A percentile compares a stretch with the other conserved stretches of the same genome.
Evolutionary conservation across 257 asterid species (phyloP).

Genomic region (Scutellaria barbata): DNA sequence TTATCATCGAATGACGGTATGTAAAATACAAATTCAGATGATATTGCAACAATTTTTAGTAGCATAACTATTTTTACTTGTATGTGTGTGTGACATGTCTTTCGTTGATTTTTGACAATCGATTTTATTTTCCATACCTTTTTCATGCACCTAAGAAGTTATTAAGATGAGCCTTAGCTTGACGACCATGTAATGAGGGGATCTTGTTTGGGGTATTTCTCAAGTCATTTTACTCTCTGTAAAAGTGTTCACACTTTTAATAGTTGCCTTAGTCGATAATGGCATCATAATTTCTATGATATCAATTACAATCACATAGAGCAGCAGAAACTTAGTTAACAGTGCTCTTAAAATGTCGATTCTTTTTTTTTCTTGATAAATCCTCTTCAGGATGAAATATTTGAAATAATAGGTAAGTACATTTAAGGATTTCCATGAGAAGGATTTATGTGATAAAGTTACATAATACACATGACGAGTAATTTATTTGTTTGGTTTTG

Average conservation of each 20-base stretch:
- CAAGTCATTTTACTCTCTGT: not conserved
- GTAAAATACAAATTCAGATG: constrained; percentile 32
- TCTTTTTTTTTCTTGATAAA: constrained; percentile 11
- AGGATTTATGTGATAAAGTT: not conserved
- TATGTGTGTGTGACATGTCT: constrained; percentile 11
- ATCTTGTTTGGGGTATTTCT: constrained; percentile 15
- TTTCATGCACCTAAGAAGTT: constrained; percentile 11
- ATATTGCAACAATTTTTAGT: constrained; percentile 22
- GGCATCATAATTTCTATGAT: not conserved
- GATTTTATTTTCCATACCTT: constrained; percentile 3
- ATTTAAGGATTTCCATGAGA: constrained; percentile 1
- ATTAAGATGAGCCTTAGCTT: constrained; percentile 20
- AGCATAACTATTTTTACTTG: constrained; percentile 14
- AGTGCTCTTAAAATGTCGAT: constrained; percentile 20
- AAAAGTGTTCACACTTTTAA: not conserved
- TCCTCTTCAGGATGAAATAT: constrained; percentile 14
- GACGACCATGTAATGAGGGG: constrained; percentile 17
- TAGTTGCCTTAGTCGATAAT: constrained; percentile 27
- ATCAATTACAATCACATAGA: not conserved
- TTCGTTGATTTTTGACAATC: constrained; percentile 5
- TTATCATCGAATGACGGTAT: constrained; percentile 69
- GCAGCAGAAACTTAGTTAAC: constrained; percentile 25
- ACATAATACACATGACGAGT: not conserved
- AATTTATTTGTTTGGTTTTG: not conserved
- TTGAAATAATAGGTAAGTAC: constrained; percentile 14